Base-by-base conservation (phyloP, 1,139 yeast species). In the Debaryomyces coudertii region DNA sequence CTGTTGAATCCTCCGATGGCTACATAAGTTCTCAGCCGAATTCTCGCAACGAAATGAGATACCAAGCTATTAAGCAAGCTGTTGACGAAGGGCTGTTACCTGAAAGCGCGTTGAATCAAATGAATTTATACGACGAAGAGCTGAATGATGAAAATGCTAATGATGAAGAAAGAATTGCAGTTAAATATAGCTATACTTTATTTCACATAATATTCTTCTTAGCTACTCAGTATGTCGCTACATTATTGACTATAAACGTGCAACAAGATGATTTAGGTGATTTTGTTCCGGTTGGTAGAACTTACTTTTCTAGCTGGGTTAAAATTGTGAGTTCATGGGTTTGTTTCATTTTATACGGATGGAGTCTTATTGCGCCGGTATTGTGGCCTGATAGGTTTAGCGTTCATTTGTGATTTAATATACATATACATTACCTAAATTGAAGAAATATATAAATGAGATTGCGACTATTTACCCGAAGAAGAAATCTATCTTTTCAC, bases 211-310 rank as follows among this genome's bases (percentile, higher is more conserved):
- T 95, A 33, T 95, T 95, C 76, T 84, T 95, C 63, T 74, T 95
- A 53, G 99, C 99, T 0, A 93, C 99, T 1, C 99, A 93, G 65
- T 95, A 96, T 80, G 92, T 93, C 42, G 97, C 99, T 1, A 90
- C 97, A 0, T 73, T 95, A 52, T 75, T 95, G 49, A 95, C 99
- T 0, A 88, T 90, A 66, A 93, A 92, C 59, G 97, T 93, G 27
- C 84, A 87, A 46, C 84, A 85, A 56, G 96, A 89, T 55, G 87
- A 85, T 50, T 79, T 82, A 42, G 96, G 95, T 6, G 95, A 90
- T 53, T 95, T 95, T 61, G 85, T 90, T 6, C 99, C 99, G 0
- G 99, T 95, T 5, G 99, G 99, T 1, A 77, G 99, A 62, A 93
- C 99, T 0, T 92, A 92, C 65, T 93, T 93, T 63, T 87, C 95